These are phyloP conservation scores for Haberlea rhodopensis DNA, from an alignment of 257 asterid genomes.

Conservation along the genomic window DNA sequence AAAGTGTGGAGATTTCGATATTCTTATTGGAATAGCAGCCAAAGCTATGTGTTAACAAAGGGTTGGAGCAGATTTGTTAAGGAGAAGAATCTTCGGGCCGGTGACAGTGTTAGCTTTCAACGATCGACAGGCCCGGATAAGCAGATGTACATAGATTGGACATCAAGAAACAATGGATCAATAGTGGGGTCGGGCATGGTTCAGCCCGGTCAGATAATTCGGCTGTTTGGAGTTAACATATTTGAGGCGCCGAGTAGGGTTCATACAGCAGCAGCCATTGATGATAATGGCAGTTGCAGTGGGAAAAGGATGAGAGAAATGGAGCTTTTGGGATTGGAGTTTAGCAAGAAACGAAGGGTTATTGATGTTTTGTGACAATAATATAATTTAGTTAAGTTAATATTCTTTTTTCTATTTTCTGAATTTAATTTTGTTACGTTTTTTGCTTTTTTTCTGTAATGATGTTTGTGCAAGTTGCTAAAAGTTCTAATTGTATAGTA, in stretches of 20 bases:
- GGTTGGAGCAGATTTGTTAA: conserved; percentile 78
- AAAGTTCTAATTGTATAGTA: conserved; percentile 33
- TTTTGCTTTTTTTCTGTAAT: conserved; percentile 18
- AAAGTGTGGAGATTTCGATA: conserved; percentile 69
- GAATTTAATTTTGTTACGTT: background rate
- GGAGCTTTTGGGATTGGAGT: conserved; percentile 52
- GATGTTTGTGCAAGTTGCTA: conserved; percentile 31
- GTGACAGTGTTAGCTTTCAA: conserved; percentile 50
- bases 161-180: conserved; percentile 13
- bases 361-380: conserved; percentile 60
- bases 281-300: conserved; percentile 30
- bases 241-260: conserved; percentile 33
- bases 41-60: conserved; percentile 64
- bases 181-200: conserved; percentile 18
- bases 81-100: conserved; percentile 56
- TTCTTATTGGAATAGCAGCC: conserved; percentile 73
- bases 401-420: background rate
- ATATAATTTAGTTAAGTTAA: conserved; percentile 2
- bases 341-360: conserved; percentile 65
- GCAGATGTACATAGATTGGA: conserved; percentile 52
- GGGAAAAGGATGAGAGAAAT: conserved; percentile 62
- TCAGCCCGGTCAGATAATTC: conserved; percentile 39
- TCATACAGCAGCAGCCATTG: conserved; percentile 16
- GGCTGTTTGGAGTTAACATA: conserved; percentile 76
- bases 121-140: conserved; percentile 43